A percentile compares a stretch with the other conserved stretches of the same genome.
These are phyloP conservation scores for Pyrenochaeta sp. DNA, from an alignment of 2,329 filamentous ascomycete species.

Conservation along the genomic window DNA sequence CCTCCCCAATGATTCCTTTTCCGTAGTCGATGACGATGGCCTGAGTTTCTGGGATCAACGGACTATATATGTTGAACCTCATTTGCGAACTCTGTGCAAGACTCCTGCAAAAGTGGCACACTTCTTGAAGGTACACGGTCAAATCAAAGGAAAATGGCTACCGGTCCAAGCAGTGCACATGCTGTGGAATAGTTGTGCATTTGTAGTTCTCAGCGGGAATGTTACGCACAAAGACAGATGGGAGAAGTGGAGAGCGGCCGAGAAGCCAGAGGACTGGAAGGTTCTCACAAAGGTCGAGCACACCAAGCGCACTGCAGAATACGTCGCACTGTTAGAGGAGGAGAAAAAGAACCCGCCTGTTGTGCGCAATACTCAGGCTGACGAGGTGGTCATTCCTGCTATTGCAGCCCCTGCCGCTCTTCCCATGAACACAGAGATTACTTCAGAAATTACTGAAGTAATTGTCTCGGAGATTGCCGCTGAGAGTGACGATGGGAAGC, in stretches of 20 bases:
- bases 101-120: conserved; percentile 40
- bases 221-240: conserved; percentile 40
- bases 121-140: conserved; percentile 39
- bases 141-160: conserved; percentile 40
- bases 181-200: conserved; percentile 43
- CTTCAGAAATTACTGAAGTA: conserved; percentile 4
- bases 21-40: conserved; percentile 35
- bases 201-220: conserved; percentile 43
- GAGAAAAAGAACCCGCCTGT: conserved; percentile 27
- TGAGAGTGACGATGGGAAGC: no score
- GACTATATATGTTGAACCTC: conserved; percentile 49
- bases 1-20: conserved; percentile 34
- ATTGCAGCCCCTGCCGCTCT: conserved; percentile 28
- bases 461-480: no score
- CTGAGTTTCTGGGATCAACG: conserved; percentile 46
- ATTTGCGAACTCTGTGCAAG: conserved; percentile 37
- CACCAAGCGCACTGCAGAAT: conserved; percentile 39
- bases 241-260: conserved; percentile 37
- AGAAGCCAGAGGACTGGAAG: conserved; percentile 42
- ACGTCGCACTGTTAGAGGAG: conserved; percentile 33
- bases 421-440: conserved; percentile 10
- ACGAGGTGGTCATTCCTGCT: conserved; percentile 17
- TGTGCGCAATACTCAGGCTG: conserved; percentile 17
- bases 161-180: conserved; percentile 44
- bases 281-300: conserved; percentile 47